phyloP scores from a whole-genome alignment of 108 stramenopile species.

The Parietichytrium sp. region DNA sequence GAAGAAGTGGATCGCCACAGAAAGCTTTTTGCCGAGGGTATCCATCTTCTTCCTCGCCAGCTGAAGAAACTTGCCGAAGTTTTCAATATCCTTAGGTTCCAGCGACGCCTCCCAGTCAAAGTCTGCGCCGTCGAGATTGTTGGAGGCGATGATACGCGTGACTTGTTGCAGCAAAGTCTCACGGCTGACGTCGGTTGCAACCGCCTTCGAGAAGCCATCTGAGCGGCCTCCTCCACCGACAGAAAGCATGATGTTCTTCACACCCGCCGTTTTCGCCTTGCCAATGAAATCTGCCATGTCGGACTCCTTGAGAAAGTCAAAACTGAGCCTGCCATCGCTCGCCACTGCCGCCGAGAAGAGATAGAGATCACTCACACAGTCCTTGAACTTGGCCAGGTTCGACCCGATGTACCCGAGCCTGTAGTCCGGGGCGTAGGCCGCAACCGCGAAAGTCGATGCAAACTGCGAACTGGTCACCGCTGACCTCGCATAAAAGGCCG shows the following conservation, averaged over 20 bases:
- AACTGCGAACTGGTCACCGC: too few species aligned
- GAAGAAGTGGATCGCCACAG: background rate
- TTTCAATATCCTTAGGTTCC: background rate
- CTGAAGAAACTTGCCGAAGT: background rate
- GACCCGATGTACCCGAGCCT: background rate
- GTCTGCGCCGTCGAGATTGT: background rate
- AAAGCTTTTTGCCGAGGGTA: background rate
- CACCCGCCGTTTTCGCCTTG: background rate
- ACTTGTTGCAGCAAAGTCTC: background rate
- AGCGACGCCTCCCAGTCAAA: background rate
- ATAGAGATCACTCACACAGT: background rate
- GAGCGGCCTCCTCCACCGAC: constrained; percentile 28
- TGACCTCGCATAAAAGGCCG: background rate
- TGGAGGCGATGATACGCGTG: background rate
- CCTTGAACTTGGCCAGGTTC: background rate
- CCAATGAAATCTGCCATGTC: background rate
- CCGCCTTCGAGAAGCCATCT: background rate
- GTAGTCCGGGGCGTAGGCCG: constrained; percentile 22
- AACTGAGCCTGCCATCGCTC: background rate
- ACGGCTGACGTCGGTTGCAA: background rate
- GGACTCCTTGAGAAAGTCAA: background rate
- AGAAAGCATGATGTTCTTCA: background rate
- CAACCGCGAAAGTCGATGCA: background rate
- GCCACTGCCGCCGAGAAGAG: constrained; percentile 8
- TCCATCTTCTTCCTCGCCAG: background rate